Evolutionary conservation across 306 rosid species (phyloP).

Genomic region (Sicyos edulis): DNA sequence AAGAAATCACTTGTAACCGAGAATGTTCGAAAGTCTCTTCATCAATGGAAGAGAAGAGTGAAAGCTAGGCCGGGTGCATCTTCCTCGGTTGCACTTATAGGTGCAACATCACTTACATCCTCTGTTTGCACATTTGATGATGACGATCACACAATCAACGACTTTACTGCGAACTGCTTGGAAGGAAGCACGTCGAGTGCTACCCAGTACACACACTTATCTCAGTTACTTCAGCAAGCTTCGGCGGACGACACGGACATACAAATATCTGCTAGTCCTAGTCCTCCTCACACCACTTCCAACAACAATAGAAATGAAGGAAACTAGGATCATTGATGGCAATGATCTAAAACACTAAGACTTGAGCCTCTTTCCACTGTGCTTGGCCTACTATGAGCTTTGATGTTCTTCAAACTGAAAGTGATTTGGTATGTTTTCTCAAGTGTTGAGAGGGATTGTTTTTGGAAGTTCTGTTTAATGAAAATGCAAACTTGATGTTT

Average conservation of each 20-base stretch:
- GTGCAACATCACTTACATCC: conserved; percentile 28
- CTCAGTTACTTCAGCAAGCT: conserved; percentile 13
- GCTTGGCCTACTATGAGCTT: neutral
- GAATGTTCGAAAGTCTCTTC: conserved; percentile 57
- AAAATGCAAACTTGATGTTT: neutral
- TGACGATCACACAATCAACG: neutral
- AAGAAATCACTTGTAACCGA: conserved; percentile 62
- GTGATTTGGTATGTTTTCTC: neutral
- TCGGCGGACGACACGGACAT: conserved; percentile 1
- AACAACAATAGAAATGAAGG: neutral
- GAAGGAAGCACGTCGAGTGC: conserved; percentile 47
- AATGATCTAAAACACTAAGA: neutral
- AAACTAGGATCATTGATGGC: neutral
- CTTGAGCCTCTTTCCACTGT: conserved; percentile 6
- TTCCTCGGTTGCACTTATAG: conserved; percentile 26
- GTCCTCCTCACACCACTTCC: neutral
- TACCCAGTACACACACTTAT: conserved; percentile 19
- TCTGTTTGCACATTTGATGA: conserved; percentile 29
- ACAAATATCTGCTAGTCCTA: conserved; percentile 4
- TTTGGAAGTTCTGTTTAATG: neutral
- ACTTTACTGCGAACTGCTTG: conserved; percentile 15
- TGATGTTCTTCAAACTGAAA: neutral
- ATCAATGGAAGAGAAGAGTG: conserved; percentile 70
- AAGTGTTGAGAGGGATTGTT: conserved; percentile 1
- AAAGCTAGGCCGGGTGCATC: conserved; percentile 39